Base-by-base conservation (phyloP, 768 basidiomycete genomes). In the Jaapia argillacea region DNA sequence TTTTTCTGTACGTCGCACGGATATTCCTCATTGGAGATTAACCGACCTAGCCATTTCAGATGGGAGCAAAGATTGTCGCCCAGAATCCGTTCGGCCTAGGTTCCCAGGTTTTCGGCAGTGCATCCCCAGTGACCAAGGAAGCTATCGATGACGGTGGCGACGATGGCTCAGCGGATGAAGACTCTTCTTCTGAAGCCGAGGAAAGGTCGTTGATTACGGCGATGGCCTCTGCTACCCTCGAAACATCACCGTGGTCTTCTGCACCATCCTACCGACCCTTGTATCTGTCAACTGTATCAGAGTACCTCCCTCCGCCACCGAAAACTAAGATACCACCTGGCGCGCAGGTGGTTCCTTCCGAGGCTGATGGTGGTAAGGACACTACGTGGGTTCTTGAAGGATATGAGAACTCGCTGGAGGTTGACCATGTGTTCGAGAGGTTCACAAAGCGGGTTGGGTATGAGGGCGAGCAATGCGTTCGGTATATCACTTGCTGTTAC, bases 361-460 rank as follows among this genome's bases (percentile, higher is more conserved):
- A 69, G 22, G 60, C 55, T 18, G 65, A 65, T 20, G 63, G 68
- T 35, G 63, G 49, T 13, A 51, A 57, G 40, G 71, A 74, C 50
- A 61, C 69, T 18, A 64, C 63, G 13, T 85, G 81, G 88, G 59
- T 68, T 7, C 63, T 74, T 4, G 91, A 94, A 58, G 67, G 72
- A 16, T 94, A 88, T 56, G 91, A 92, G 62, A 81, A 85, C 54
- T 83, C 84, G 12, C 55, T 85, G 39, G 69, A 83, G 36, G 69
- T 87, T 35, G 93, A 97, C 59, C 78, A 79, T 43, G 76, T 89
- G 3, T 97, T 98, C 58, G 84, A 92, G 52, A 71, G 77, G 14
- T 98, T 96, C 56, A 77, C 76, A 41, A 77, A 77, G 53, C 70
- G 90, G 25, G 75, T 89, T 7, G 69, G 63, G 31, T 68, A 74